Conservation (phyloP, 305 asterid genomes). For the Withania somnifera region DNA sequence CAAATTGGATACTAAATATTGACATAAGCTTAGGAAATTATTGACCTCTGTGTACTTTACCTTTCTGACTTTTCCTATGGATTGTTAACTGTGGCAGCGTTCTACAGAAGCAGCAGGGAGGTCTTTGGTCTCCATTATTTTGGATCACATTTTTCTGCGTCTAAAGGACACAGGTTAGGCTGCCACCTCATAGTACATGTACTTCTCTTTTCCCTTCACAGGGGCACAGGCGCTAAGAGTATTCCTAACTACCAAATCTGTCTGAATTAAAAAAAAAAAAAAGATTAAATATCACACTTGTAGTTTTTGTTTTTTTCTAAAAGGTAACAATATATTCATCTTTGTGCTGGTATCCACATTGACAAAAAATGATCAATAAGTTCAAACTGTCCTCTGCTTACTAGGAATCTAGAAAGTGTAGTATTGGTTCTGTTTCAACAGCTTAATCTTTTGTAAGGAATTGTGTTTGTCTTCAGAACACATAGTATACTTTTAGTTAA, state of each 20-base stretch:
- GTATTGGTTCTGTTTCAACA: no score
- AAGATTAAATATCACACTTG: no score
- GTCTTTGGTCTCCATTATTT: conserved; percentile 69
- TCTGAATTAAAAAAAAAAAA: neutral
- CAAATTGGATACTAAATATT: neutral
- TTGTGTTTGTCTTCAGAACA: no score
- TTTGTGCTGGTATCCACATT: no score
- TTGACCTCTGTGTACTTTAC: neutral
- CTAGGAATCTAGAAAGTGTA: no score
- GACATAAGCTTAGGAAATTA: neutral
- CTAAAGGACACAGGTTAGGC: conserved; percentile 87
- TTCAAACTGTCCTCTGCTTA: no score
- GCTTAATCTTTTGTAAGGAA: no score
- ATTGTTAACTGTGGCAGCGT: conserved; percentile 32
- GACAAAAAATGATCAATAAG: no score
- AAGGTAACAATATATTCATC: no score
- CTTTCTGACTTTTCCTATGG: neutral
- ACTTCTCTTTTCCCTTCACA: neutral
- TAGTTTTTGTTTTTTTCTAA: no score
- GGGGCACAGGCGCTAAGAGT: neutral
- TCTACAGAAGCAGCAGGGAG: conserved; percentile 95
- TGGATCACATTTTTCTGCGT: conserved; percentile 95
- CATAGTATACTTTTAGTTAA: no score
- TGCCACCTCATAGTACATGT: conserved; percentile 2
- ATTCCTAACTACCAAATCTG: neutral